A percentile compares a stretch with the other conserved stretches of the same genome.
These are phyloP conservation scores for Tagetes erecta DNA, from an alignment of 129 eudicot genomes.

Conservation along the genomic window DNA sequence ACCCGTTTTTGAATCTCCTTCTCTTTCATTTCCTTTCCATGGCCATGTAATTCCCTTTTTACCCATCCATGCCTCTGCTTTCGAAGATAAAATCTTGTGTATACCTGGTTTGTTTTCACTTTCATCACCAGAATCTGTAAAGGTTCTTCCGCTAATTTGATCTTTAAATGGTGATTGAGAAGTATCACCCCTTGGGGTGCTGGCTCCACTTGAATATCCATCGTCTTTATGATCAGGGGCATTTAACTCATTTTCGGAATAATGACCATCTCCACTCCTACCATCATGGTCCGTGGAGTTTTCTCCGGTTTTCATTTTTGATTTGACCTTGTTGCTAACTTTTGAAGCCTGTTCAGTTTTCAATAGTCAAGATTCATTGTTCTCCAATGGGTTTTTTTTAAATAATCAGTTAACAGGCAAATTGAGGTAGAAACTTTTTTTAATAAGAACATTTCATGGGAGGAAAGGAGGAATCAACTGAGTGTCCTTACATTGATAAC, in stretches of 20 bases:
- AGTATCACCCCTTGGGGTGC: slow-evolving; percentile 84
- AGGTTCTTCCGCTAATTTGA: slow-evolving; percentile 37
- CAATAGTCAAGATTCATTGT: slow-evolving; percentile 32
- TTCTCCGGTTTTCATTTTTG: slow-evolving; percentile 70
- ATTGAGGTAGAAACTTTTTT: not conserved
- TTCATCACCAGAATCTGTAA: slow-evolving; percentile 71
- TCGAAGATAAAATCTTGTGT: slow-evolving; percentile 68
- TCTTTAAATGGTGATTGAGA: slow-evolving; percentile 42
- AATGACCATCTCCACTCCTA: slow-evolving; percentile 71
- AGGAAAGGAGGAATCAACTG: not conserved
- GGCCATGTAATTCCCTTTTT: slow-evolving; percentile 86
- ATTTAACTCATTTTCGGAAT: slow-evolving; percentile 48
- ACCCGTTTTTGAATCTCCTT: slow-evolving; percentile 46
- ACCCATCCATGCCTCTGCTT: slow-evolving; percentile 93
- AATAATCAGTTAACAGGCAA: not conserved
- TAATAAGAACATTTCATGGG: not conserved
- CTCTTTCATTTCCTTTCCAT: slow-evolving; percentile 81
- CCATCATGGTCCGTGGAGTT: slow-evolving; percentile 47
- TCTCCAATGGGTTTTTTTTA: not conserved
- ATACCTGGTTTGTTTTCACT: slow-evolving; percentile 68
- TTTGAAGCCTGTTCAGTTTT: slow-evolving; percentile 65
- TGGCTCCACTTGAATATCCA: slow-evolving; percentile 84
- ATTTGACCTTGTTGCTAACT: slow-evolving; percentile 87
- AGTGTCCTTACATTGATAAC: not conserved
- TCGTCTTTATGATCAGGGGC: slow-evolving; percentile 73